Evolutionary conservation across 2,329 filamentous ascomycete genomes (phyloP).

Genomic region (Chaetoscypha palmicola): DNA sequence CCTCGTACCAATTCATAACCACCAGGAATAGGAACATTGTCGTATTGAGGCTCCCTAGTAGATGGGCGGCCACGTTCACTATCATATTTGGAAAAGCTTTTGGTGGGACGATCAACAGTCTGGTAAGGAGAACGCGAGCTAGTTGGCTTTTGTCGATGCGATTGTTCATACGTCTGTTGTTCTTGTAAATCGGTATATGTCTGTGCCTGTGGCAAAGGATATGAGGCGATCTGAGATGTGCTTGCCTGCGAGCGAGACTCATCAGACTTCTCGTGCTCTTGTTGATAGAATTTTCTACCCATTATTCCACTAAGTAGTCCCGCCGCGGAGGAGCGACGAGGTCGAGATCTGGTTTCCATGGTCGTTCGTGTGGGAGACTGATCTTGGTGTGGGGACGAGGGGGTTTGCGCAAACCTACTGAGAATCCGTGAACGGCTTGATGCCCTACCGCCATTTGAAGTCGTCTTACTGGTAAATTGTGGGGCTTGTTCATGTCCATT

Average conservation of each 20-base stretch:
- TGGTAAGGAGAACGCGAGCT: constrained; percentile 10
- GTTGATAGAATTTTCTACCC: constrained; percentile 16
- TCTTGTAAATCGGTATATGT: constrained; percentile 25
- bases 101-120: constrained; percentile 6
- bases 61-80: constrained; percentile 12
- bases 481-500: not conserved
- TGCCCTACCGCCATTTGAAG: not conserved
- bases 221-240: constrained; percentile 5
- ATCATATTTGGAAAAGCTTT: not conserved
- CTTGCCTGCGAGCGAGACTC: constrained; percentile 17
- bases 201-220: constrained; percentile 15
- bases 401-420: constrained; percentile 6
- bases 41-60: constrained; percentile 25
- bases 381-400: constrained; percentile 1
- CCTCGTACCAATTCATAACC: constrained; percentile 28
- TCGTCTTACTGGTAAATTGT: not conserved
- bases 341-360: constrained; percentile 14
- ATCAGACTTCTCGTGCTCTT: constrained; percentile 20
- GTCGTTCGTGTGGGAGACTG: not conserved
- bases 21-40: constrained; percentile 29
- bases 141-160: not conserved
- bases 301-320: constrained; percentile 25
- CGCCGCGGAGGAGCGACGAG: constrained; percentile 22
- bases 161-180: constrained; percentile 7
- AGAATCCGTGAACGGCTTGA: constrained; percentile 13